Evolutionary conservation across 208 protist genomes (phyloP), one percentile per base, ranked within the genome.

Genomic region (Vickermania ingenoplastis): DNA sequence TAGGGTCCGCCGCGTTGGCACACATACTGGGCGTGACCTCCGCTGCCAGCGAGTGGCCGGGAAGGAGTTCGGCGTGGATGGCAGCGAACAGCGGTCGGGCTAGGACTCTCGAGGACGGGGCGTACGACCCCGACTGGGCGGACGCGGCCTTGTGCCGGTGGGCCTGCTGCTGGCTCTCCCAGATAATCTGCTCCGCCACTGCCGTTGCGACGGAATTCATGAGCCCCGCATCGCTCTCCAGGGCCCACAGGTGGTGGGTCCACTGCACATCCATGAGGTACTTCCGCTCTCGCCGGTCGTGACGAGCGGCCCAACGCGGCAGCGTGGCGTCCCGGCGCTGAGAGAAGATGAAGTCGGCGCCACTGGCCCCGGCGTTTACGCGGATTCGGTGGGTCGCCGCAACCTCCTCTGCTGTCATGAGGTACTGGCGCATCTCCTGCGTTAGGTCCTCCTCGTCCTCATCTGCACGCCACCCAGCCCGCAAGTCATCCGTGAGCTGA

Each of bases 251-350:
- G 13, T 28, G 52, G 13, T 79, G 70, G 23, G 60, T 58, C 82
- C 82, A 89, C 1, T 75, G 58, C 0, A 58, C 48, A 7, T 72
- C 56, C 17, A 85, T 70, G 22, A 83, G 62, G 52, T 71, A 78
- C 26, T 62, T 67, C 24, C 69, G 75, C 31, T 65, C 61, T 0
- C 51, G 49, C 26, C 78, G 7, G 0, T 48, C 31, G 61, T 84
- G 73, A 25, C 26, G 3, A 50, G 21, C 11, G 0, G 53, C 52
- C 77, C 77, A 84, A 3, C 41, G 30, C 1, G 77, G 77, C 21
- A 81, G 22, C 0, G 52, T 61, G 1, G 69, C 2, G 52, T 77
- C 71, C 1, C 60, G 51, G 27, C 28, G 2, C 2, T 57, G 17
- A 7, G 76, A 69, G 36, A 82, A 78, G 5, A 75, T 50, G 31